Evolutionary conservation across 108 stramenopile genomes (phyloP).

Genomic region (Schizochytrium sp.): DNA sequence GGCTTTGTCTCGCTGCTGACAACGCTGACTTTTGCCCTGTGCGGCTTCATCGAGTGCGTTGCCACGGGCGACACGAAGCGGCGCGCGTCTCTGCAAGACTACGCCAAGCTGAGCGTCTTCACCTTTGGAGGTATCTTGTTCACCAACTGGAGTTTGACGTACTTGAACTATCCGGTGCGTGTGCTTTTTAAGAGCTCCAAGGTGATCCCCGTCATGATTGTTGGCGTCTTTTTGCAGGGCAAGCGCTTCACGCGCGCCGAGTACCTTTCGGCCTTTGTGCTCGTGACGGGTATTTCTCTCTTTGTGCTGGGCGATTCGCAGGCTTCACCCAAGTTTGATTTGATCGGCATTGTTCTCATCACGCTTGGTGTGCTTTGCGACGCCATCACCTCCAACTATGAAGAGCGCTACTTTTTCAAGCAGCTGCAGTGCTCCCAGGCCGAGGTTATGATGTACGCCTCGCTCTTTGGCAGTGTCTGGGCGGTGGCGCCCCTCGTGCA

Average conservation of each 20-base stretch:
- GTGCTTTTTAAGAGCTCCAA: constrained; percentile 9
- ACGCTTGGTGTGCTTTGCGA: not conserved
- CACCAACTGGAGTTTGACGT: not conserved
- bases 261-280: not conserved
- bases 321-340: not conserved
- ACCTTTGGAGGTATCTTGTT: not conserved
- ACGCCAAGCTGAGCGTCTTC: not conserved
- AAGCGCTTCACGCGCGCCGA: not conserved
- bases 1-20: not conserved
- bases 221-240: constrained; percentile 4
- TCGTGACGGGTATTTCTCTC: not conserved
- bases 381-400: constrained; percentile 11
- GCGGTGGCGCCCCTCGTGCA: not conserved
- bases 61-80: not conserved
- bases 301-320: constrained; percentile 8
- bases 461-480: not conserved
- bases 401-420: constrained; percentile 12
- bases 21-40: not conserved
- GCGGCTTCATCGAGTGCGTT: not conserved
- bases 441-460: constrained; percentile 8
- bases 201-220: not conserved
- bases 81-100: not conserved
- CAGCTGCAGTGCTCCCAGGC: not conserved
- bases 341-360: not conserved
- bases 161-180: not conserved